Base-by-base conservation (phyloP, 345 rosid genomes). In the Aquilaria yunnanensis region DNA sequence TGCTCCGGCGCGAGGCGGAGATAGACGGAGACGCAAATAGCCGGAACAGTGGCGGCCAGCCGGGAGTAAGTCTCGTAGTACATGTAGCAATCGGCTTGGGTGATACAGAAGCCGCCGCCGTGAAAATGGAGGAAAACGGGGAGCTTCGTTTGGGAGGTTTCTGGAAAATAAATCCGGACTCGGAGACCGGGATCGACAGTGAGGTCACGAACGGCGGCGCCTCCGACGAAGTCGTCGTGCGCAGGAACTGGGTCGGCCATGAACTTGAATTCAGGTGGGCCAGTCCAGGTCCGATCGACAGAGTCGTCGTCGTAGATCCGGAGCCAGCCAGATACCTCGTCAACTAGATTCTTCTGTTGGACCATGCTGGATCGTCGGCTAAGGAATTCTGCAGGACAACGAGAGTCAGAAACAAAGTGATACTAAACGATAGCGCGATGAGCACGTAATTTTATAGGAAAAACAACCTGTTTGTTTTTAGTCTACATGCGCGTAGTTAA, bases 261-360 rank as follows among this genome's bases (percentile, higher is more conserved):
- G 85, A 84, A 84, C 78, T 77, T 87, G 69, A 74, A 69, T 59
- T 78, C 72, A 0, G 90, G 90, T 0, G 94, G 86, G 5, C 90
- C 94, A 0, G 74, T 74, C 94, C 94, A 84, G 2, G 82, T 65
- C 16, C 94, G 69, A 69, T 82, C 94, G 5, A 82, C 83, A 0
- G 79, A 78, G 48, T 88, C 94, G 32, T 84, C 94, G 1, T 75
- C 75, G 33, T 73, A 80, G 62, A 77, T 62, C 33, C 77, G 57
- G 6, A 87, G 82, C 94, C 90, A 87, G 12, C 94, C 88, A 41
- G 94, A 82, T 7, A 87, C 94, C 47, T 84, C 83, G 0, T 80
- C 78, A 6, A 82, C 77, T 11, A 78, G 12, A 43, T 32, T 71
- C 67, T 53, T 78, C 12, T 73, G 66, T 1, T 13, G 11, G 2